Evolutionary conservation across 2,329 filamentous ascomycete species (phyloP), one percentile per base, ranked within the genome.

Genomic region (Colletotrichum paranaense): DNA sequence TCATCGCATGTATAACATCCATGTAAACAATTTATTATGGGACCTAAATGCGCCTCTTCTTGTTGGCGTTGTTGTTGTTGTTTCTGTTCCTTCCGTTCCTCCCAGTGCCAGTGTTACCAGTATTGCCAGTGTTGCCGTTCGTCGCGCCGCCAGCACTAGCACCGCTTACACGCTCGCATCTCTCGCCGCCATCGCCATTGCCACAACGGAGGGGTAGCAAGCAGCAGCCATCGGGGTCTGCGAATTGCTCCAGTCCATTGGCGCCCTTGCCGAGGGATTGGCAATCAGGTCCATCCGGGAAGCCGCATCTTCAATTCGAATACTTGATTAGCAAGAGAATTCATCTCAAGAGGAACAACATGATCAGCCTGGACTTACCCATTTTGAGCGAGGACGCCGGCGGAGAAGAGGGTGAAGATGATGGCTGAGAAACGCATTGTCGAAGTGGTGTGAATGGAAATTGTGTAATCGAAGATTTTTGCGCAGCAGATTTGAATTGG

Each of bases 221-320:
- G 26, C 65, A 69, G n/a, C 65, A 68, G 8, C 65, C 65, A 26
- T 63, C 53, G 2, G 35, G 60, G n/a, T 72, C 65, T 3, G 35
- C 32, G 12, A 73, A 71, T n/a, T 66, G 71, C 57, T 71, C 67
- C 2, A 71, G 60, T 6, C 67, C 67, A 3, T 65, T 57, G 3
- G 56, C 55, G 0, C 67, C 55, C 12, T 46, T 32, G 32, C 56
- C 67, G n/a, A 71, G 28, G 1, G 67, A 73, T 22, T 71, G n/a
- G 46, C 71, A 69, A 22, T 56, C 30, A 5, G 55, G 66, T 14
- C 53, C 53, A 12, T 64, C 53, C 12, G 53, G 70, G 11, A 73
- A 70, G 19, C 56, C 60, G 49, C 71, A 71, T 26, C 55, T 70
- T 4, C 5, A 16, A 22, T 30, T 7, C 26, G 1, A 12, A 11